Conservation (phyloP, 768 basidiomycete species). For the Kwoniella botswanensis region DNA sequence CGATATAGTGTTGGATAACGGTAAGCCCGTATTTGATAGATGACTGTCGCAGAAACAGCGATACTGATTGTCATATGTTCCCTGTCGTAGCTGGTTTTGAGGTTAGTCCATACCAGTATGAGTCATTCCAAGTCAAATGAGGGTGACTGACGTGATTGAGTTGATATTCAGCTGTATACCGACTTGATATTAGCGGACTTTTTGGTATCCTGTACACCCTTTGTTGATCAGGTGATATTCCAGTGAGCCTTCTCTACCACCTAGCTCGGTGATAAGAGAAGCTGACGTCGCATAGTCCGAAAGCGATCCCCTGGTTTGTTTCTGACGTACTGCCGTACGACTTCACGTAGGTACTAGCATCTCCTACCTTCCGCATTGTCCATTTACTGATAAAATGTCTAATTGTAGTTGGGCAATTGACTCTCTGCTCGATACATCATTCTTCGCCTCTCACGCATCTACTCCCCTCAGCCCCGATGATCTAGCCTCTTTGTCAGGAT, state of each 20-base stretch:
- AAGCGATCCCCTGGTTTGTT: conserved; percentile 93
- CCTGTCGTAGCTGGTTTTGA: conserved; percentile 78
- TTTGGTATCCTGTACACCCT: conserved; percentile 83
- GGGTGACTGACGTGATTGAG: conserved; percentile 13
- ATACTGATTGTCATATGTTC: conserved; percentile 5
- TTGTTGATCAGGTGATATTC: conserved; percentile 80
- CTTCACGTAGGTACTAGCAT: conserved; percentile 61
- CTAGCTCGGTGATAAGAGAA: conserved; percentile 1
- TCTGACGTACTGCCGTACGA: conserved; percentile 90
- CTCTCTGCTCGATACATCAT: conserved; percentile 58
- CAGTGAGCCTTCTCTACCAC: conserved; percentile 66
- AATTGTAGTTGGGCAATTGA: conserved; percentile 63
- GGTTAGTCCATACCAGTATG: conserved; percentile 60
- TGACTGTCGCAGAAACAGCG: neutral
- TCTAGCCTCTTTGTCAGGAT: conserved; percentile 60
- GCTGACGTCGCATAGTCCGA: conserved; percentile 67
- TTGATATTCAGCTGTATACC: conserved; percentile 73
- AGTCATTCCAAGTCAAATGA: neutral
- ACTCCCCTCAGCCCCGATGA: conserved; percentile 53
- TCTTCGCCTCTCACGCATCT: conserved; percentile 65
- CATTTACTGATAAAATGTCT: too few relatives aligned
- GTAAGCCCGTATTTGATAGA: conserved; percentile 60
- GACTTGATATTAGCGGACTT: conserved; percentile 83
- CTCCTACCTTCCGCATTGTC: neutral
- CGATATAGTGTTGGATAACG: conserved; percentile 91